Percentiles rank a stretch among this genome's conserved stretches.
These are phyloP conservation scores for Aspergillus tanneri DNA, from an alignment of 2,329 filamentous ascomycete genomes.

Conservation along the genomic window DNA sequence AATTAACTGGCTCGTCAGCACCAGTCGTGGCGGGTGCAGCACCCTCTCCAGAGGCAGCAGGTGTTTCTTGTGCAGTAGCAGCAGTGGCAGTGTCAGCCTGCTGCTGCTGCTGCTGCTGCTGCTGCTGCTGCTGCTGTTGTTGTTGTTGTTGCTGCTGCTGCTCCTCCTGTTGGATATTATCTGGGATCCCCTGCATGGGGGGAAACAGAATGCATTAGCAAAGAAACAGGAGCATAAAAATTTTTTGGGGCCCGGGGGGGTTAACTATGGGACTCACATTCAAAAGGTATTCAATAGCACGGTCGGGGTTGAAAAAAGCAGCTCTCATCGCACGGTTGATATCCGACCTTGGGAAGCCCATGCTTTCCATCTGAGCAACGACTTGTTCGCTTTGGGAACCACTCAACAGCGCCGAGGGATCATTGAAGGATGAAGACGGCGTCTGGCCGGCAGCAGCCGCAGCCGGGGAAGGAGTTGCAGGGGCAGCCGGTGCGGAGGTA, in stretches of 20 bases:
- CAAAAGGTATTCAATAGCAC: slow-evolving; percentile 92
- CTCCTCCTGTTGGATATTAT: slow-evolving; percentile 73
- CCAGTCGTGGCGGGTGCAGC: slow-evolving; percentile 40
- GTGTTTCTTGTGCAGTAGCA: slow-evolving; percentile 41
- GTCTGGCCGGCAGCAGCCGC: slow-evolving; percentile 37
- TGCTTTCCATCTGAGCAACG: slow-evolving; percentile 90
- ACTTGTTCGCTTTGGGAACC: slow-evolving; percentile 78
- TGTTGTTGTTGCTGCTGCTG: slow-evolving; percentile 55
- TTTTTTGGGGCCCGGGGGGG: no score
- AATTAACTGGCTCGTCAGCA: slow-evolving; percentile 69
- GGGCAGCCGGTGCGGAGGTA: slow-evolving; percentile 43
- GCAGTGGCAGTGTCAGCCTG: slow-evolving; percentile 48
- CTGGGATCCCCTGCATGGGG: slow-evolving; percentile 76
- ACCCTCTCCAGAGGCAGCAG: slow-evolving; percentile 29
- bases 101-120: slow-evolving; percentile 64
- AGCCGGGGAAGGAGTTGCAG: slow-evolving; percentile 50
- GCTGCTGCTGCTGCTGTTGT: slow-evolving; percentile 52
- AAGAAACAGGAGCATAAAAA: not conserved
- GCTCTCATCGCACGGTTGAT: slow-evolving; percentile 95
- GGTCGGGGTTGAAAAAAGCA: slow-evolving; percentile 94
- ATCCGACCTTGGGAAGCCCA: slow-evolving; percentile 87
- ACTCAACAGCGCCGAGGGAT: slow-evolving; percentile 80
- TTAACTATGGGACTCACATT: slow-evolving; percentile 73
- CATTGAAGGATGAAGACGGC: slow-evolving; percentile 57
- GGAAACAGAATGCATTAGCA: not conserved